phyloP scores from a whole-genome alignment of 176 grass and related monocot genomes.

The Carex myosuroides region DNA sequence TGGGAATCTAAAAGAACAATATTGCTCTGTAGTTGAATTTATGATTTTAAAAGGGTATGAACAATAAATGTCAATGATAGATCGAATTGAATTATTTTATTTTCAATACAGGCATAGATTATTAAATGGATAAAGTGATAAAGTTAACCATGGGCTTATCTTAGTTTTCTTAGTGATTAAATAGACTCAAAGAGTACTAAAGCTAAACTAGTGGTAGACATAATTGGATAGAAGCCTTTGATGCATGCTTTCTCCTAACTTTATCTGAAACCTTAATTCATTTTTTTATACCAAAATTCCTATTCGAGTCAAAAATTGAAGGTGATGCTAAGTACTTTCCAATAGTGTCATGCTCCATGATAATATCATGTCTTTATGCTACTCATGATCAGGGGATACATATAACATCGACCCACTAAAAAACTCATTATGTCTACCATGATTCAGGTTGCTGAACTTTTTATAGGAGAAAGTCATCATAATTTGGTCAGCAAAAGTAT shows the following conservation, averaged over 20 bases:
- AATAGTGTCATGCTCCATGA: not conserved
- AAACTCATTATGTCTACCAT: constrained; percentile 1
- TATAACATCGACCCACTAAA: not conserved
- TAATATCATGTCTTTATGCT: not conserved
- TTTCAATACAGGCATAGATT: not conserved
- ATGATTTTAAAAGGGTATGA: not conserved
- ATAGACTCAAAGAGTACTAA: constrained; percentile 7
- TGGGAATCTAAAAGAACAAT: not conserved
- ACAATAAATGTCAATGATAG: not conserved
- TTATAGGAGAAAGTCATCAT: not conserved
- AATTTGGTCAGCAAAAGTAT: not conserved
- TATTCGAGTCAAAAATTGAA: constrained; percentile 4
- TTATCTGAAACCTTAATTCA: constrained; percentile 19
- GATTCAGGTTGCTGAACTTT: not conserved
- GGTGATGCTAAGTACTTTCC: not conserved
- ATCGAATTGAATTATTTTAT: not conserved
- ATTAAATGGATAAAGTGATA: not conserved
- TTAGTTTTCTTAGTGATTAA: not conserved
- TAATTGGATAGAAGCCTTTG: constrained; percentile 14
- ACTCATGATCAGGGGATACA: not conserved
- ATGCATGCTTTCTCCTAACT: constrained; percentile 10
- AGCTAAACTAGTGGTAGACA: constrained; percentile 28
- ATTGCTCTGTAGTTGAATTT: not conserved
- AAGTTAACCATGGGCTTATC: not conserved
- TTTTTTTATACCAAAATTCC: not conserved